Base-by-base conservation (phyloP, 2,329 filamentous ascomycete species). In the Decorospora gaudefroyi region DNA sequence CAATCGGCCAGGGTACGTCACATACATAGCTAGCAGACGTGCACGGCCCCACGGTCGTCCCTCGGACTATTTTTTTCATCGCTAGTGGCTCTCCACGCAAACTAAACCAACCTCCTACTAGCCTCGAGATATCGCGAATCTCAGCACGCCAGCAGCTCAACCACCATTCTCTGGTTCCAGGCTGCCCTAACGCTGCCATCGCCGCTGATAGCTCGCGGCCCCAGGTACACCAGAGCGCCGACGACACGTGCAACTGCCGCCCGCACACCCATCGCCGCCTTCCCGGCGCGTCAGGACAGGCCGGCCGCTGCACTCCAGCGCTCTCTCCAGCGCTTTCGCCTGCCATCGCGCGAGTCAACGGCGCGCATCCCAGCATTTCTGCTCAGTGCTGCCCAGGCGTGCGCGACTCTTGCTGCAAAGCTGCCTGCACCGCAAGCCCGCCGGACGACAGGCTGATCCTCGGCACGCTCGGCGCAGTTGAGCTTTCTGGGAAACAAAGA, bases 61-160 rank as follows among this genome's bases (percentile, higher is more conserved):
- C 31, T 46, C 43, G 46, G 46, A 46, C 61, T 54, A 49, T 53
- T 55, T 36, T 45, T 31, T 59, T 51, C 60, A 51, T 57, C 53
- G 55, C 43, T 46, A 46, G 43, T 22, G 43, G 16, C 21, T 28
- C 37, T n/a, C n/a, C n/a, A n/a, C n/a, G n/a, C n/a, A n/a, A n/a
- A n/a, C n/a, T n/a, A n/a, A n/a, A n/a, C n/a, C n/a, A n/a, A n/a
- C n/a, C 21, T 34, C 27, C 12, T 59, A 45, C 59, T 69, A 69
- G 65, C 46, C 62, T 61, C n/a, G n/a, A n/a, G n/a, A 52, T 65
- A 53, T 69, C 65, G 66, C 66, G 59, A 67, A 67, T 69, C 65
- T 68, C 53, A 59, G 49, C 57, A n/a, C n/a, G n/a, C n/a, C n/a
- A n/a, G n/a, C 25, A 45, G 47, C 41, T 57, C 53, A 59, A 50